These are phyloP conservation scores for Solanum sejunctum DNA, from an alignment of 257 asterid species.

Conservation along the genomic window DNA sequence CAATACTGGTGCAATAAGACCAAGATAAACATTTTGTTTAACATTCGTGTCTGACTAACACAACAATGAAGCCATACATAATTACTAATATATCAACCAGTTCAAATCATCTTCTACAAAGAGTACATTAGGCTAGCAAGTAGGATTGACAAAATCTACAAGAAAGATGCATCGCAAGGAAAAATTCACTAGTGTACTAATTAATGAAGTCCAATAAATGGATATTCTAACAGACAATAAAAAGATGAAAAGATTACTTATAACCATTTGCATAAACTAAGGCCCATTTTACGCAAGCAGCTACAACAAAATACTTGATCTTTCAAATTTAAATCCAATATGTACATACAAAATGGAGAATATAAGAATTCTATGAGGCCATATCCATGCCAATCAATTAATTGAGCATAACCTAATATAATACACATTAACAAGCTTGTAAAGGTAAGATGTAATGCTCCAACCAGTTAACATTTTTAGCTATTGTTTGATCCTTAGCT, in stretches of 20 bases:
- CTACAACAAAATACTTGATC: not conserved
- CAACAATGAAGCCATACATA: not conserved
- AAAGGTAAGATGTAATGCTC: not conserved
- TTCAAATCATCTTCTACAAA: not conserved
- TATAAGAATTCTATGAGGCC: not conserved
- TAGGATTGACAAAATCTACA: not conserved
- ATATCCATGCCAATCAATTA: not conserved
- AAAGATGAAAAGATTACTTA: not conserved
- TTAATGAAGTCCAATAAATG: not conserved
- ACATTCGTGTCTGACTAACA: not conserved
- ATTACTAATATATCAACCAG: not conserved
- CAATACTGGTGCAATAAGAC: conserved; percentile 24
- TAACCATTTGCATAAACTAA: not conserved
- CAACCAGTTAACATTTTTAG: not conserved
- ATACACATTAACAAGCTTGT: not conserved
- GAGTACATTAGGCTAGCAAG: not conserved
- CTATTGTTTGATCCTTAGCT: not conserved
- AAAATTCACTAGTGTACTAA: not conserved
- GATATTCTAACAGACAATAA: not conserved
- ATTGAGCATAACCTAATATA: not conserved
- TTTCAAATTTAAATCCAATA: not conserved
- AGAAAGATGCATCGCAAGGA: not conserved
- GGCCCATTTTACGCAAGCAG: not conserved
- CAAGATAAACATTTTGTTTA: not conserved
- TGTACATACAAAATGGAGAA: not conserved